These are phyloP conservation scores for Myriosclerotinia scirpicola DNA, from an alignment of 2,329 filamentous ascomycete species.

Conservation along the genomic window DNA sequence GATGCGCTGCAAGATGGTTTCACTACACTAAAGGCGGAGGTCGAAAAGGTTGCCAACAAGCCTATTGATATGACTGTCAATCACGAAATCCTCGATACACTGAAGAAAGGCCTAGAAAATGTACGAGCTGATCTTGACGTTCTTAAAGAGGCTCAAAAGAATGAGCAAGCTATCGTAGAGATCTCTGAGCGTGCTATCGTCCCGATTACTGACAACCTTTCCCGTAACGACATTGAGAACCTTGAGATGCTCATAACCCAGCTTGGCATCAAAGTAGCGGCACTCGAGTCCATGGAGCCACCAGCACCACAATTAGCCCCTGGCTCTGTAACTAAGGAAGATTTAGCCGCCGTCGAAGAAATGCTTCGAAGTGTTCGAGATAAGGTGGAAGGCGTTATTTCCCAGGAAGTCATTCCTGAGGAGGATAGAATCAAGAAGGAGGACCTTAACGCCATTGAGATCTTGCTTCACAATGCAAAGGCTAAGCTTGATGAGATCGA, in stretches of 20 bases:
- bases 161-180: conserved; percentile 51
- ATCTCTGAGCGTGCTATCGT: conserved; percentile 51
- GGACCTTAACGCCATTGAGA: conserved; percentile 88
- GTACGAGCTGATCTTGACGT: conserved; percentile 77
- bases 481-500: conserved; percentile 82
- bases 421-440: conserved; percentile 67
- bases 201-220: conserved; percentile 54
- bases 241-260: conserved; percentile 82
- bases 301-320: conserved; percentile 45
- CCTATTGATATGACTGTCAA: conserved; percentile 80
- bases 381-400: conserved; percentile 53
- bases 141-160: conserved; percentile 58
- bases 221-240: conserved; percentile 76
- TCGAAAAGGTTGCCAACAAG: conserved; percentile 77
- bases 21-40: conserved; percentile 70
- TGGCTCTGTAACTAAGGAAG: conserved; percentile 51
- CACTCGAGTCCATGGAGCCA: conserved; percentile 60
- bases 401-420: conserved; percentile 42
- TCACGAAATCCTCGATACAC: conserved; percentile 84
- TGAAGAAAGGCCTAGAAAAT: conserved; percentile 76
- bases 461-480: conserved; percentile 85
- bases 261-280: conserved; percentile 80
- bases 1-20: conserved; percentile 89
- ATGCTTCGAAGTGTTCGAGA: conserved; percentile 57
- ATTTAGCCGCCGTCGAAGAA: conserved; percentile 56